These are phyloP conservation scores for Xylariaceae sp. DNA, from an alignment of 2,329 filamentous ascomycete species.

Conservation along the genomic window DNA sequence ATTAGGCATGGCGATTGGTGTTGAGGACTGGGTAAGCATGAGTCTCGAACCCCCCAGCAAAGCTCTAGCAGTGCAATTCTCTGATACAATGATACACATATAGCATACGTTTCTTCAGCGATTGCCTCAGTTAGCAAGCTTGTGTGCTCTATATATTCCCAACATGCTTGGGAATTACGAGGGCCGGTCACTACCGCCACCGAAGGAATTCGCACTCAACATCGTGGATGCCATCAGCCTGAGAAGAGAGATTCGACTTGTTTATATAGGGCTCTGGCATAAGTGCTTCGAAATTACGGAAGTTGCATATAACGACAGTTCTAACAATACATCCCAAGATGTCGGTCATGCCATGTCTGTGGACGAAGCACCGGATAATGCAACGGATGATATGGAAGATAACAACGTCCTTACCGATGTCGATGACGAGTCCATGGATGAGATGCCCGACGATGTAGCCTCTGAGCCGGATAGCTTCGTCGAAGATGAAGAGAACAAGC, in stretches of 20 bases:
- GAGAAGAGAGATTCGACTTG: slow-evolving; percentile 68
- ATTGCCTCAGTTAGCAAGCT: slow-evolving; percentile 62
- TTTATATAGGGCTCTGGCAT: slow-evolving; percentile 67
- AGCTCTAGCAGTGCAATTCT: not conserved
- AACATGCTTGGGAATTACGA: slow-evolving; percentile 49
- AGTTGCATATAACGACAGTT: slow-evolving; percentile 34
- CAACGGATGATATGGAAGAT: slow-evolving; percentile 29
- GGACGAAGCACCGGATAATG: slow-evolving; percentile 30
- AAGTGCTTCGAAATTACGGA: slow-evolving; percentile 83
- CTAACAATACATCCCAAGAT: slow-evolving; percentile 20
- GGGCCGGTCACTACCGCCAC: slow-evolving; percentile 18
- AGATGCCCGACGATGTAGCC: slow-evolving; percentile 45
- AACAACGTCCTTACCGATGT: slow-evolving; percentile 36
- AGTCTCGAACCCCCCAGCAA: not conserved
- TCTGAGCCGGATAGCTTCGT: slow-evolving; percentile 47
- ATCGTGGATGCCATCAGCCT: slow-evolving; percentile 73
- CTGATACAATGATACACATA: slow-evolving; percentile 8
- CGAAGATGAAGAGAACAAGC: slow-evolving; percentile 39
- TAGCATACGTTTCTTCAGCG: slow-evolving; percentile 75
- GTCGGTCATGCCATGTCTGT: slow-evolving; percentile 17
- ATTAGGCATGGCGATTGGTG: slow-evolving; percentile 65
- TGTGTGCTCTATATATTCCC: slow-evolving; percentile 66
- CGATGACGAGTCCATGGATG: slow-evolving; percentile 24
- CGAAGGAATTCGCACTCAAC: slow-evolving; percentile 67
- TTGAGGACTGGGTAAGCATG: slow-evolving; percentile 67